Base-by-base conservation (phyloP, 257 asterid species). In the Ilex aquifolium region DNA sequence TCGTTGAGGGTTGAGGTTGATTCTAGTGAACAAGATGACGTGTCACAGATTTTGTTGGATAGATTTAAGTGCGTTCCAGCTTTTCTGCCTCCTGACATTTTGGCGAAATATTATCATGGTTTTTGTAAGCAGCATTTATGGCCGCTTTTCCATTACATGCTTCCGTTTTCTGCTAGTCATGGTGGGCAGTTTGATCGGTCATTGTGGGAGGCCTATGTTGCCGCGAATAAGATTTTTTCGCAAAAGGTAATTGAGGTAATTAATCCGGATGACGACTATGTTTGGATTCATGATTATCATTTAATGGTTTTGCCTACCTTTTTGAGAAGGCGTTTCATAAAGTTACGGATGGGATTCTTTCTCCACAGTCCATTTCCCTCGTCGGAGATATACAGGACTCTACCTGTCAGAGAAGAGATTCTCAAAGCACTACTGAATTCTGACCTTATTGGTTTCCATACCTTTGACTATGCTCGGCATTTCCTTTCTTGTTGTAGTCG, bases 231-330 rank as follows among this genome's bases (percentile, higher is more conserved):
- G 65, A 80, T 80, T 62, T 80, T 80, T 61, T 77, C 86, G 1
- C 81, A 80, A 42, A 80, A 74, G 70, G 86, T 80, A 53, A 80
- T 74, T 55, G 86, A 80, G 76, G 86, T 80, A 61, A 80, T 80
- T 58, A 80, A 80, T 69, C 86, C 86, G 3, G 86, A 80, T 39
- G 86, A 80, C 42, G 86, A 80, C 53, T 80, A 72, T 56, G 79
- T 80, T 31, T 80, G 86, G 86, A 74, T 80, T 56, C 80, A 80
- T 58, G 86, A 80, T 64, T 80, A 80, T 66, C 86, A 80, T 72
- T 65, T 80, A 14, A 80, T 80, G 86, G 86, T 80, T 57, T 44
- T 80, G 69, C 86, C 86, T 29, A 80, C 79, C 62, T 71, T 80
- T 70, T 72, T 80, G 75, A 65, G 86, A 42, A 66, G 83, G 74